Evolutionary conservation across 371 early-diverging fungal species (phyloP).

Genomic region (Mucor mucedo): DNA sequence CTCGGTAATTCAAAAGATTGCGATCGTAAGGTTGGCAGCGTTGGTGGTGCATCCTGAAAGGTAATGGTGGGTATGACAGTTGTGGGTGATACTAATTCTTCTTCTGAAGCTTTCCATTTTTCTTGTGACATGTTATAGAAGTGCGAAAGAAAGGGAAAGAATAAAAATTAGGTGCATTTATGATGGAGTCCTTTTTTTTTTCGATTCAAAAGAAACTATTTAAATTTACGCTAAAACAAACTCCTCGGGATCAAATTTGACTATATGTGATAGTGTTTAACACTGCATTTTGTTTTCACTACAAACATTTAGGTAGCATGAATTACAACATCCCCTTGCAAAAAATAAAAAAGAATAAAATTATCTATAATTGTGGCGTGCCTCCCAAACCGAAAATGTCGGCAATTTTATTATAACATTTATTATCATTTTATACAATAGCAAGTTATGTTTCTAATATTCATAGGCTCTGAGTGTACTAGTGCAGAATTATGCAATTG

Average conservation of each 20-base stretch:
- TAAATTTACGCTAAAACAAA: background rate
- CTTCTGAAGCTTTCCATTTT: conserved; percentile 1
- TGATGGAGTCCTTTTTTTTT: background rate
- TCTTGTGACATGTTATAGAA: background rate
- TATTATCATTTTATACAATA: background rate
- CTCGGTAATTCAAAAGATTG: conserved; percentile 20
- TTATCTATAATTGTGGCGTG: background rate
- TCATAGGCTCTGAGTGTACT: background rate
- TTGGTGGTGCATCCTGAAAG: background rate
- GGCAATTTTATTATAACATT: conserved; percentile 1
- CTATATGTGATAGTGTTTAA: conserved; percentile 1
- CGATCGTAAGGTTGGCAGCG: conserved; percentile 7
- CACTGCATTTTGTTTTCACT: background rate
- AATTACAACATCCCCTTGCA: background rate
- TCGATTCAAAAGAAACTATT: conserved; percentile 1
- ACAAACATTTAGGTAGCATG: background rate
- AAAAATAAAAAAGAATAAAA: background rate
- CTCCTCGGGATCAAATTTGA: conserved; percentile 11
- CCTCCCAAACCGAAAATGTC: background rate
- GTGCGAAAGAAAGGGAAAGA: background rate
- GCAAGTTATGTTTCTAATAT: background rate
- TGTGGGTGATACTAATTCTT: background rate
- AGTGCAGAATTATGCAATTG: background rate
- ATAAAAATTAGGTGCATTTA: background rate
- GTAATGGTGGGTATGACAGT: conserved; percentile 5